Evolutionary conservation across 305 asterid species (phyloP), one percentile per base, ranked within the genome.

Genomic region (Salvia sclarea): DNA sequence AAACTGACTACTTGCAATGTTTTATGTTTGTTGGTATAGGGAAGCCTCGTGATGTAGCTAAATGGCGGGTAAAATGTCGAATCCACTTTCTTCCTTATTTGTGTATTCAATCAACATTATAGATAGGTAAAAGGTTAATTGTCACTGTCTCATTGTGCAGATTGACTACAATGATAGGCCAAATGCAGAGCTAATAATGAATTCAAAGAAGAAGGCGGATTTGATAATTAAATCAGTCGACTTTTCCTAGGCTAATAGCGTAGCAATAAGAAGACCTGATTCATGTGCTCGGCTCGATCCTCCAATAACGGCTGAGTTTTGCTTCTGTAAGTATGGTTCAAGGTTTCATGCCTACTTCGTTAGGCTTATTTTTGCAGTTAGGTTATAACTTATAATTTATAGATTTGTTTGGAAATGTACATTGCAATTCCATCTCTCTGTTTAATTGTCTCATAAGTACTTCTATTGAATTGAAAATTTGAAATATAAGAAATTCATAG

Each of bases 101-200:
- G 6, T 71, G 25, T 58, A 25, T 60, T 69, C 54, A 1, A 6
- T 70, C 38, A 5, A 64, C 63, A 0, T 60, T 12, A 52, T 8
- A 25, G 31, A 37, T 35, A 28, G 63, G 55, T 53, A 53, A 25
- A 25, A 72, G 53, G 12, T 41, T 21, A 69, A 55, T 47, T 64
- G 33, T 70, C 49, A 7, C 65, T 45, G 50, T 68, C 68, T 58
- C 58, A 38, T 75, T 59, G 33, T 78, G 81, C 91, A 94, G 98
- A 77, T 94, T 48, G 90, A 88, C 57, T 86, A 89, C 73, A 94
- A 91, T 28, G 98, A 94, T 78, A 85, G 89, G 62, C 98, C 98
- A 28, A 94, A 94, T 55, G 99, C 99, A 0, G 97, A 89, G 82
- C 85, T 89, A 70, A 85, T 94, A 70, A 75, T 85, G 77, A 86